Percentiles rank a stretch among this genome's conserved stretches.
phyloP scores from a whole-genome alignment of 2,329 filamentous ascomycete species.

The Colletotrichum sp. region DNA sequence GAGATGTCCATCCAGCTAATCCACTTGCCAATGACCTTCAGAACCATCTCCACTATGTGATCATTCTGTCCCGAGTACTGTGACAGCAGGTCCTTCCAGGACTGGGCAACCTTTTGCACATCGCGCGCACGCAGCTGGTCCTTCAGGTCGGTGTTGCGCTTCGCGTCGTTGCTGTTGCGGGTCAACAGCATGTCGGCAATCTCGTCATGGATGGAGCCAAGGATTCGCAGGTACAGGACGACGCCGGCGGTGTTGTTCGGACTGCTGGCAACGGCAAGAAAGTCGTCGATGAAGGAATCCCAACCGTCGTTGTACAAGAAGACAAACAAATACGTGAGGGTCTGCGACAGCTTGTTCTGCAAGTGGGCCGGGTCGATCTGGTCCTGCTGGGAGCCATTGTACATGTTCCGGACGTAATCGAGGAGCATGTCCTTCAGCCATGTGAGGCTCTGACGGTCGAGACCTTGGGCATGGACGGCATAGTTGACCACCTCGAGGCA shows the following conservation, averaged over 20 bases:
- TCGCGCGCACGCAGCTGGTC: constrained; percentile 87
- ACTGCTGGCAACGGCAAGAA: constrained; percentile 74
- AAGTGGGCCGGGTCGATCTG: constrained; percentile 75
- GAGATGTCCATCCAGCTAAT: constrained; percentile 99
- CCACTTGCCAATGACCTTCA: constrained; percentile 95
- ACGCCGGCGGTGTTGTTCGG: constrained; percentile 71
- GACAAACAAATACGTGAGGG: constrained; percentile 91
- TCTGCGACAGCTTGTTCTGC: constrained; percentile 97
- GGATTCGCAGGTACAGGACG: constrained; percentile 85
- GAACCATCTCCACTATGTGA: constrained; percentile 80
- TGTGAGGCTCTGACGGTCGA: constrained; percentile 74
- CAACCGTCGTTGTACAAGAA: constrained; percentile 85
- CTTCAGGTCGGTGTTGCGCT: constrained; percentile 88
- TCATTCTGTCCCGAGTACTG: constrained; percentile 77
- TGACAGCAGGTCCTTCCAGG: constrained; percentile 89
- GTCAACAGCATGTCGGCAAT: constrained; percentile 92
- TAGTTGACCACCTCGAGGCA: constrained; percentile 93
- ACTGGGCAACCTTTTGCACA: constrained; percentile 83
- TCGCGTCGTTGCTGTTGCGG: constrained; percentile 78
- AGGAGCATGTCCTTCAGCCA: constrained; percentile 84
- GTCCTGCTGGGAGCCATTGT: constrained; percentile 63
- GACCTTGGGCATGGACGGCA: constrained; percentile 79
- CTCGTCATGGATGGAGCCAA: constrained; percentile 93
- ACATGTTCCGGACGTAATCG: constrained; percentile 79
- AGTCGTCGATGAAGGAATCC: constrained; percentile 90